Conservation (phyloP, 208 protist species). For the Acanthamoeba sp. region DNA sequence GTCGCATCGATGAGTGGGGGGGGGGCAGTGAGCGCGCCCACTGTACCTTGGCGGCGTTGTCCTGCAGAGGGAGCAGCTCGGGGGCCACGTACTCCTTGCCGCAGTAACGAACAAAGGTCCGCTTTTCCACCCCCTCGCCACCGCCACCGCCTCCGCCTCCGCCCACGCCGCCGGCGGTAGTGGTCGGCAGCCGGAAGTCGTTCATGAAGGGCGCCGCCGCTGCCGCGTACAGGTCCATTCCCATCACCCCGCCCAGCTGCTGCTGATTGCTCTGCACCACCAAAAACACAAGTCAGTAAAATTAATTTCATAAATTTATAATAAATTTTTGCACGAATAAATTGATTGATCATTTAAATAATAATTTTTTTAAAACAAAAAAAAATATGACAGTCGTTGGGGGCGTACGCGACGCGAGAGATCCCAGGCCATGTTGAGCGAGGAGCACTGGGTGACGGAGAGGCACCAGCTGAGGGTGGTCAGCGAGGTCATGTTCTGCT, state of each 20-base stretch:
- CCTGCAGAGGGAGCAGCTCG: not conserved
- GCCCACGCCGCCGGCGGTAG: not conserved
- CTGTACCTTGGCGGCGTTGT: constrained; percentile 19
- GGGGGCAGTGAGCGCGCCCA: not conserved
- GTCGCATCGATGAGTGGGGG: not conserved
- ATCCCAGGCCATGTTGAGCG: not conserved
- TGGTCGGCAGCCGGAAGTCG: not conserved
- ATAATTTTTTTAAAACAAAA: no score
- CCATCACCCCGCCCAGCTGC: not conserved
- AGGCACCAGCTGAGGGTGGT: constrained; percentile 40
- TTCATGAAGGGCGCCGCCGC: not conserved
- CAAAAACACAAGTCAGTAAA: no score
- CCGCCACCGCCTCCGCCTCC: not conserved
- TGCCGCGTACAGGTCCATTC: constrained; percentile 10
- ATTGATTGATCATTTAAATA: no score
- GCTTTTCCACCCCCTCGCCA: not conserved
- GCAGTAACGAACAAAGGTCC: constrained; percentile 1
- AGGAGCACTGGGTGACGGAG: constrained; percentile 26
- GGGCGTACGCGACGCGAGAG: not conserved
- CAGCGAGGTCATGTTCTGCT: constrained; percentile 30
- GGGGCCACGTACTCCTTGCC: constrained; percentile 30
- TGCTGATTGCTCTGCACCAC: no score
- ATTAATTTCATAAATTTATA: no score
- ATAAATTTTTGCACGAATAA: no score
- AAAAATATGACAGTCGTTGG: no score